Percentiles rank a stretch among this genome's conserved stretches.
These are phyloP conservation scores for Parachlorella kessleri DNA, from an alignment of 139 green algal genomes.

Conservation along the genomic window DNA sequence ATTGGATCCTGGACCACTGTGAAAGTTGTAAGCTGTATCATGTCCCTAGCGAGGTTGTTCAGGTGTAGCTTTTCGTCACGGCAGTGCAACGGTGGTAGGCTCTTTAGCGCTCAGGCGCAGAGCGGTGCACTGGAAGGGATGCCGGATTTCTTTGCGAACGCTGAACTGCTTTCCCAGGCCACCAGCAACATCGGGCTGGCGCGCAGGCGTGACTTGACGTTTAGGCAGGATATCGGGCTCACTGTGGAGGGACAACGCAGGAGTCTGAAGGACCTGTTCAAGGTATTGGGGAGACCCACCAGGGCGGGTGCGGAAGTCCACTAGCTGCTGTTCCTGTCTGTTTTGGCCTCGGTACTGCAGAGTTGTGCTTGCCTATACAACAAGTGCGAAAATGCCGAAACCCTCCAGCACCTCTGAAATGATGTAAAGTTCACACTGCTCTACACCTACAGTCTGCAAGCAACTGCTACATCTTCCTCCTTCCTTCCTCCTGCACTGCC, in stretches of 20 bases:
- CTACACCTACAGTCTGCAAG: not conserved
- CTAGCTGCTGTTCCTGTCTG: too few species aligned
- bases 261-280: slow-evolving; percentile 42
- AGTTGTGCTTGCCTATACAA: not conserved
- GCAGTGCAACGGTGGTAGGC: not conserved
- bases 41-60: not conserved
- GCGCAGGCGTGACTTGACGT: slow-evolving; percentile 39
- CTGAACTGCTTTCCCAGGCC: slow-evolving; percentile 40
- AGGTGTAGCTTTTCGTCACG: not conserved
- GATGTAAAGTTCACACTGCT: not conserved
- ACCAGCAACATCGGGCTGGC: slow-evolving; percentile 54
- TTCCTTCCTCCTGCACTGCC: not conserved
- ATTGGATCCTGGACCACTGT: too few species aligned
- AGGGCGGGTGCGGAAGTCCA: too few species aligned
- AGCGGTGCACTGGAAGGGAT: slow-evolving; percentile 1
- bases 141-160: slow-evolving; percentile 50
- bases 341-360: too few species aligned
- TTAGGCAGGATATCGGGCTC: slow-evolving; percentile 47
- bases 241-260: slow-evolving; percentile 10
- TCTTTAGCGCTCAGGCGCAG: not conserved
- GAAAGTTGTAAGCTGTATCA: not conserved
- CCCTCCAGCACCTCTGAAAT: not conserved
- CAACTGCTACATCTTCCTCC: not conserved
- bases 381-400: not conserved
- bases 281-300: slow-evolving; percentile 20